A percentile compares a stretch with the other conserved stretches of the same genome.
Evolutionary conservation across 768 basidiomycete genomes (phyloP).

Genomic region (Omphalotus guepiniiformis): DNA sequence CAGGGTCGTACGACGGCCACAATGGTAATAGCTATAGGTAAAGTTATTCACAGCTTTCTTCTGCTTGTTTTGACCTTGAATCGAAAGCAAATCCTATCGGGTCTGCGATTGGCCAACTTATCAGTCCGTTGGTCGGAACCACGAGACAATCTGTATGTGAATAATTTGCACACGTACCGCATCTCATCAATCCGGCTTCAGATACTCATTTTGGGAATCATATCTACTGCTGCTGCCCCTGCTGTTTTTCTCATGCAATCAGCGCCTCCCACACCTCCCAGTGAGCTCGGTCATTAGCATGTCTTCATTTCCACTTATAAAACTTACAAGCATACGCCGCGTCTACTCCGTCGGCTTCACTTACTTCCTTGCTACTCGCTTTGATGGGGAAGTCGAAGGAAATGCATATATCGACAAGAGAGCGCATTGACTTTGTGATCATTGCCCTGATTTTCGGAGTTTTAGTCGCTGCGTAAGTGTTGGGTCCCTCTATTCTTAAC

Average conservation of each 20-base stretch:
- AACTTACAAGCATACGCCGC: slow-evolving; percentile 55
- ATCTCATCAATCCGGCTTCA: slow-evolving; percentile 21
- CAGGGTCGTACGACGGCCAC: slow-evolving; percentile 75
- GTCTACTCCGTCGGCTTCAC: slow-evolving; percentile 50
- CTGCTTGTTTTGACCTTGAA: slow-evolving; percentile 2
- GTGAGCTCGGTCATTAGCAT: too few relatives aligned
- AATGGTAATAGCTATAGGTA: slow-evolving; percentile 52
- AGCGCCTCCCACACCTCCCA: slow-evolving; percentile 74
- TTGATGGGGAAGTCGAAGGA: slow-evolving; percentile 45
- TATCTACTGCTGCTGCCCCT: slow-evolving; percentile 60
- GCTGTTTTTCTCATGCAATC: slow-evolving; percentile 53
- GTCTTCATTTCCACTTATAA: too few relatives aligned
- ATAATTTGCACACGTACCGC: neutral
- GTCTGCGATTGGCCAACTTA: slow-evolving; percentile 65
- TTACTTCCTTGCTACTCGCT: slow-evolving; percentile 51
- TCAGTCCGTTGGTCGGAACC: slow-evolving; percentile 58
- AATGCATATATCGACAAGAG: slow-evolving; percentile 55
- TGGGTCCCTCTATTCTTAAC: neutral
- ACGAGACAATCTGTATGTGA: slow-evolving; percentile 54
- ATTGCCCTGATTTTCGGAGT: slow-evolving; percentile 57
- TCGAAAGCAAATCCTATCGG: slow-evolving; percentile 68
- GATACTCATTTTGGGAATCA: slow-evolving; percentile 69
- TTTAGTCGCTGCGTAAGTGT: slow-evolving; percentile 57
- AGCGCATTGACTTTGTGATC: slow-evolving; percentile 70
- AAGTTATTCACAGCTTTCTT: slow-evolving; percentile 6